Evolutionary conservation across 2,329 filamentous ascomycete genomes (phyloP).

Genomic region (Epichloe sp.): DNA sequence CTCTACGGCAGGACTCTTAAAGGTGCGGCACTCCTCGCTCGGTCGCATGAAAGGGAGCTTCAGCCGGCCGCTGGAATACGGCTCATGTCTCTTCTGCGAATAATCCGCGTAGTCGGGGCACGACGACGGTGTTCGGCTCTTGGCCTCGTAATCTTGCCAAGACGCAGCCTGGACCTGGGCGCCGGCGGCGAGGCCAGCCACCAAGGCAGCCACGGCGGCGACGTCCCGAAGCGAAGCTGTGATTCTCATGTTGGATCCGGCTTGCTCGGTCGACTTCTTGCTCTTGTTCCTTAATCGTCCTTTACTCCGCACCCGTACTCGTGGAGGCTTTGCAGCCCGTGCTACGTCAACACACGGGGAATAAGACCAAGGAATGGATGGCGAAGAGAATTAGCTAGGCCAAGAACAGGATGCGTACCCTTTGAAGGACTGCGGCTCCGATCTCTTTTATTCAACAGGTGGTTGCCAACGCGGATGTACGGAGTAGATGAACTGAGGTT

Average conservation of each 20-base stretch:
- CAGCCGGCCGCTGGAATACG: slow-evolving; percentile 11
- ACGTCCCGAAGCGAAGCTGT: not conserved
- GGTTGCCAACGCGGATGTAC: too few relatives aligned
- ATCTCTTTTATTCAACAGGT: too few relatives aligned
- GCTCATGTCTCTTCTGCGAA: slow-evolving; percentile 11
- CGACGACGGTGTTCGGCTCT: slow-evolving; percentile 8
- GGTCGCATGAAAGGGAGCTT: slow-evolving; percentile 15
- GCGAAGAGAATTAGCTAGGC: too few relatives aligned
- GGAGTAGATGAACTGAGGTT: too few relatives aligned
- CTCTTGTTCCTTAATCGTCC: not conserved
- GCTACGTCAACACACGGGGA: too few relatives aligned
- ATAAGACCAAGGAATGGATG: too few relatives aligned
- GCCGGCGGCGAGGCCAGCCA: not conserved
- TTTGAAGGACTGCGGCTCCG: too few relatives aligned
- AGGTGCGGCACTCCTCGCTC: slow-evolving; percentile 14
- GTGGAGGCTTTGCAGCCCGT: too few relatives aligned
- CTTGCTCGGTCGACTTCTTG: not conserved
- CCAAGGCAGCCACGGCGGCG: not conserved
- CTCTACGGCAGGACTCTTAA: slow-evolving; percentile 16
- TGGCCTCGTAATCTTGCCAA: not conserved
- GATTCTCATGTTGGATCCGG: not conserved
- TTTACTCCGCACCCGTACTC: not conserved
- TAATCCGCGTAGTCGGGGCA: slow-evolving; percentile 15
- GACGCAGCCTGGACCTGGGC: not conserved
- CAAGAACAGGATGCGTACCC: too few relatives aligned